A percentile compares a stretch with the other conserved stretches of the same genome.
phyloP scores from a whole-genome alignment of 768 basidiomycete species.

The Boletus patriciae region DNA sequence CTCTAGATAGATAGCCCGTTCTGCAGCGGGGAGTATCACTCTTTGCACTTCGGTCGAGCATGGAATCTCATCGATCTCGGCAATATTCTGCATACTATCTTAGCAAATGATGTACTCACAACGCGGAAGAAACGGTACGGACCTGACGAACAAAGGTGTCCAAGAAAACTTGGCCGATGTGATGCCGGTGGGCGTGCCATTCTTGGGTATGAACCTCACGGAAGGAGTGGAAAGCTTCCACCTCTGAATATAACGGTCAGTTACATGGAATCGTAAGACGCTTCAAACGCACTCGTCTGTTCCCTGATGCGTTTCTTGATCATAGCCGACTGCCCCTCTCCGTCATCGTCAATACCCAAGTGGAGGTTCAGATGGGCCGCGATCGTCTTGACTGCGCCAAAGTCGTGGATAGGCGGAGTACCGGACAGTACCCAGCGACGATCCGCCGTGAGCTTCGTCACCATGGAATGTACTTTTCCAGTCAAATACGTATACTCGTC shows the following conservation, averaged over 20 bases:
- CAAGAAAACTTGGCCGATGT: conserved; percentile 78
- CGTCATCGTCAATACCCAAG: conserved; percentile 87
- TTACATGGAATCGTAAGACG: background rate
- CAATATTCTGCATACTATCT: conserved; percentile 65
- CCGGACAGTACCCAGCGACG: conserved; percentile 96
- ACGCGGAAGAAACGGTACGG: conserved; percentile 15
- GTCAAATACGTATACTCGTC: conserved; percentile 95
- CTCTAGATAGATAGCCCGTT: conserved; percentile 92
- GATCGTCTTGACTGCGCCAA: conserved; percentile 87
- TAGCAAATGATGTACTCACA: conserved; percentile 9
- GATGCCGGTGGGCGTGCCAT: conserved; percentile 89
- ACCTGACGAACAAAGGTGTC: conserved; percentile 86
- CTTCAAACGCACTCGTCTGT: conserved; percentile 64
- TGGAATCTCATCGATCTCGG: conserved; percentile 95
- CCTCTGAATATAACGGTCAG: conserved; percentile 49
- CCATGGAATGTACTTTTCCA: conserved; percentile 73
- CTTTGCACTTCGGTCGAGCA: conserved; percentile 62
- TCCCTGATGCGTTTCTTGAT: conserved; percentile 81
- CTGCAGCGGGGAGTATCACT: conserved; percentile 84
- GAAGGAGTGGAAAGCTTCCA: conserved; percentile 95
- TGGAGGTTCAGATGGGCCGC: conserved; percentile 87
- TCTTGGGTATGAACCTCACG: conserved; percentile 88
- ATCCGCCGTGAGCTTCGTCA: conserved; percentile 73
- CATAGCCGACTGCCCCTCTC: conserved; percentile 70
- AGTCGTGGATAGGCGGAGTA: conserved; percentile 91